Evolutionary conservation across 495 filamentous ascomycete genomes (phyloP), one percentile per base, ranked within the genome.

Genomic region (Daldinia concentrica): DNA sequence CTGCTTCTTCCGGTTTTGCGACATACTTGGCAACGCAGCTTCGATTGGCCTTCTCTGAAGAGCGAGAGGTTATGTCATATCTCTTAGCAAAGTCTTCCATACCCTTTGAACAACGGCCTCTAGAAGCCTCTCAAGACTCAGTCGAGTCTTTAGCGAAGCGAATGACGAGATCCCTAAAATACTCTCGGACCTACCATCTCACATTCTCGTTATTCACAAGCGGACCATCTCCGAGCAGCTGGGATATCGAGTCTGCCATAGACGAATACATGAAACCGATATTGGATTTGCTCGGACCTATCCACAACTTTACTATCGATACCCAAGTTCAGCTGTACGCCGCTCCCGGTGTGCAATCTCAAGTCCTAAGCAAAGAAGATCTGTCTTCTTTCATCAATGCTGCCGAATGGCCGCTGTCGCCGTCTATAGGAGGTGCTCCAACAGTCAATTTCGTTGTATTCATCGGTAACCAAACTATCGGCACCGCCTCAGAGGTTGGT

Each of bases 361-460:
- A 84, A 87, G 87, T 91, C 2, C 78, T 98, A 12, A 90, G 88
- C 71, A 93, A 92, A 76, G 91, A 97, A 75, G 94, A 97, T 74
- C 85, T 99, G 6, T 92, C 92, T 52, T 93, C 91, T 32, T 99
- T 99, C 76, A 93, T 98, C 80, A 99, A 99, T 74, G 94, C 93
- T 32, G 95, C 95, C 6, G 96, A 99, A 81, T 99, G 95, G 95
- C 95, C 95, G 0, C 81, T 99, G 27, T 94, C 90, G 72, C 95
- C 95, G 15, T 97, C 93, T 75, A 97, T 98, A 72, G 96, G 95
- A 36, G 89, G 85, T 29, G 94, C 94, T 1, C 95, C 95, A 36
- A 98, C 95, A 0, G 87, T 99, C 70, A 98, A 98, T 81, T 98
- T 99, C 73, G 89, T 98, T 59, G 84, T 98, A 22, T 98, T 95